Evolutionary conservation across 2,329 filamentous ascomycete genomes (phyloP), one percentile per base, ranked within the genome.

Genomic region (Mycosphaerelloides madeirae): DNA sequence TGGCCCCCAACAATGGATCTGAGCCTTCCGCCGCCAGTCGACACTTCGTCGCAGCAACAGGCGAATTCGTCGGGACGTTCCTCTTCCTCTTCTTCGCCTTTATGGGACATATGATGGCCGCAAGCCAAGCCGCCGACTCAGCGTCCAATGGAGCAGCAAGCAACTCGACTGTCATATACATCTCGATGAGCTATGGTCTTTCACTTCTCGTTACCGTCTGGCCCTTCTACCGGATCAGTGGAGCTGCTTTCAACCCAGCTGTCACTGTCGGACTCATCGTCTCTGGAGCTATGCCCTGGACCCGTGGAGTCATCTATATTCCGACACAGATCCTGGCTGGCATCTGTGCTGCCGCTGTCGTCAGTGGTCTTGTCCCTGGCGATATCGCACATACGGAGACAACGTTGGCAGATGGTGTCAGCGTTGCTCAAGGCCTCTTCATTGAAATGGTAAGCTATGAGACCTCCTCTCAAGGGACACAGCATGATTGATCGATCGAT

Each of bases 131-230:
- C 34, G 63, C 67, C 28, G 65, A 69, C 35, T 57, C 61, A 0
- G 67, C 64, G 2, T 65, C 65, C 1, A 65, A 69, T 41, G 66
- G 69, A 14, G 66, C 67, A 12, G 68, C 68, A 48, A 65, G 50
- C 55, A 47, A 45, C 29, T 38, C 45, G 29, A 50, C 47, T 2
- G 38, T 50, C 44, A 39, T 49, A 34, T 67, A 64, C 49, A 66
- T 66, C 16, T 57, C 62, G 8, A 49, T 67, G 4, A 57, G 55
- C 48, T 67, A 66, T 47, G 64, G 65, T 4, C 64, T 66, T 43
- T 64, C 62, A 0, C 54, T 68, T 1, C 63, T 64, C 12, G 66
- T 67, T 11, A 67, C 66, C n/a, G 64, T 61, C 3, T 67, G 64
- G 61, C 53, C 61, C 2, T 59, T 64, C 45, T 64, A 59, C 50